Percentiles rank a stretch among this genome's conserved stretches.
phyloP scores from a whole-genome alignment of 1,284 basidiomycete genomes.

The Ceratobasidium sp. region DNA sequence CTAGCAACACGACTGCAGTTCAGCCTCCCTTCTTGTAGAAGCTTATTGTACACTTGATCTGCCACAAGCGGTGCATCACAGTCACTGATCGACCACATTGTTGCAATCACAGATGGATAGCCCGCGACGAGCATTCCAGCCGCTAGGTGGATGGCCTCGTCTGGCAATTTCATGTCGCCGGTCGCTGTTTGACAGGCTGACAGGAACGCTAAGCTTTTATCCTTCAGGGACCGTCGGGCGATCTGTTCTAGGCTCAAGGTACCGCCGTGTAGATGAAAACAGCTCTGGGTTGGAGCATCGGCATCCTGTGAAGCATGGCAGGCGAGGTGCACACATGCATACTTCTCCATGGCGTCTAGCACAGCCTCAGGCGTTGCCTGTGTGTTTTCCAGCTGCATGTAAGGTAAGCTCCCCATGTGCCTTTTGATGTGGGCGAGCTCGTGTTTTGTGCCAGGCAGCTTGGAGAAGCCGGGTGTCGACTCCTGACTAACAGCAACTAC shows the following conservation, averaged over 20 bases:
- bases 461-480: background rate
- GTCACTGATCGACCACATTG: constrained; percentile 30
- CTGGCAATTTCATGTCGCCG: constrained; percentile 14
- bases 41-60: too few species aligned
- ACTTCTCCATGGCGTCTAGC: constrained; percentile 12
- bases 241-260: background rate
- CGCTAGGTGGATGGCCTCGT: constrained; percentile 36
- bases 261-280: constrained; percentile 18
- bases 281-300: background rate
- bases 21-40: too few species aligned
- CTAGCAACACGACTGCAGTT: too few species aligned
- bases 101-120: constrained; percentile 24
- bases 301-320: constrained; percentile 16
- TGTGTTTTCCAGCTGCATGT: background rate
- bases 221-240: background rate
- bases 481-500: constrained; percentile 16
- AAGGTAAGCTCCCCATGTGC: background rate
- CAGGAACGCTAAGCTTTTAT: constrained; percentile 32
- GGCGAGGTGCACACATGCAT: constrained; percentile 17
- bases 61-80: too few species aligned
- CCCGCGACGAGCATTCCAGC: constrained; percentile 40
- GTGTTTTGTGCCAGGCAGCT: background rate
- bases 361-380: background rate
- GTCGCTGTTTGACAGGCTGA: constrained; percentile 39
- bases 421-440: background rate